phyloP scores from a whole-genome alignment of 257 asterid species.

The Solanum sejunctum region DNA sequence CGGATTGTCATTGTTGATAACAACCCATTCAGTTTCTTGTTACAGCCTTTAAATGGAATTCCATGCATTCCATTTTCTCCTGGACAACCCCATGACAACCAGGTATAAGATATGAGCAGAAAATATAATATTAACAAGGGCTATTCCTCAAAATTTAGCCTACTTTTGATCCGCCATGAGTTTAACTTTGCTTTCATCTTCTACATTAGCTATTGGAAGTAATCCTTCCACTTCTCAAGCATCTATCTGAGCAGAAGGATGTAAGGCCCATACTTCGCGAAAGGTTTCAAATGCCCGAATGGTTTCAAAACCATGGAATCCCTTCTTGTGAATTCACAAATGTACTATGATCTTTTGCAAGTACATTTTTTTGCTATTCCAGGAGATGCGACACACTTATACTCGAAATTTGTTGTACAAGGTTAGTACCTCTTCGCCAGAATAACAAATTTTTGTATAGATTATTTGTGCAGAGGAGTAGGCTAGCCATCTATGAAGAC shows the following conservation, averaged over 20 bases:
- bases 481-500: neutral
- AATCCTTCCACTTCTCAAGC: conserved; percentile 88
- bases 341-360: neutral
- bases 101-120: conserved; percentile 28
- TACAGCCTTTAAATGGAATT: conserved; percentile 89
- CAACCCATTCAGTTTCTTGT: conserved; percentile 88
- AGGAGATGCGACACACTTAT: neutral
- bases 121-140: neutral
- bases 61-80: conserved; percentile 68
- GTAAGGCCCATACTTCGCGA: conserved; percentile 65
- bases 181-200: neutral
- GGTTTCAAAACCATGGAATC: conserved; percentile 84
- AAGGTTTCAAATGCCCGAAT: conserved; percentile 84
- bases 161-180: neutral
- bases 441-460: conserved; percentile 14
- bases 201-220: conserved; percentile 62
- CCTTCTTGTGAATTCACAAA: conserved; percentile 51
- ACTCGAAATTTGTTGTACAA: neutral
- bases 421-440: neutral
- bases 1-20: conserved; percentile 88
- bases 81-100: conserved; percentile 65
- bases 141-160: neutral
- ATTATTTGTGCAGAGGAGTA: conserved; percentile 5
- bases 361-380: neutral
- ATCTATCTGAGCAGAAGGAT: conserved; percentile 75